Conservation (phyloP, 495 filamentous ascomycete genomes). For the Penicillium egyptiacum region DNA sequence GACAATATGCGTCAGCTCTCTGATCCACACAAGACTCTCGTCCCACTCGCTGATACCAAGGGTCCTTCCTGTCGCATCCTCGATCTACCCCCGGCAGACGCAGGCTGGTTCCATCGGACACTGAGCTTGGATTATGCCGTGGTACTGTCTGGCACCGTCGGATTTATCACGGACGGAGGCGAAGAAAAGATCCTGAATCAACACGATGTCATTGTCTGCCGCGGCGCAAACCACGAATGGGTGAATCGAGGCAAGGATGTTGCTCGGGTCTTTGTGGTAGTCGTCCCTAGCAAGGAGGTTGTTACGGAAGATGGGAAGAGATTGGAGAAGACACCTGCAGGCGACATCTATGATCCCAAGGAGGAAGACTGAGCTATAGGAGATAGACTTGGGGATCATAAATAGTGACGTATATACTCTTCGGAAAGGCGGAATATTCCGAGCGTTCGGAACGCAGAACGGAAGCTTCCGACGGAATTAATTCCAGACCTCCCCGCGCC, state of each 20-base stretch:
- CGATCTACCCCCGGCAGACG: constrained; percentile 22
- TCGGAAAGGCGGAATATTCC: constrained; percentile 8
- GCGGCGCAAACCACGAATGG: constrained; percentile 33
- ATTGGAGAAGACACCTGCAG: constrained; percentile 27
- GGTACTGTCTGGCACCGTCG: constrained; percentile 24
- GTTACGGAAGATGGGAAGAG: constrained; percentile 18
- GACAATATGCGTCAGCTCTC: constrained; percentile 24
- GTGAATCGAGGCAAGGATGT: constrained; percentile 26
- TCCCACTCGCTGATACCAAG: constrained; percentile 32
- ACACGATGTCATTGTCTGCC: constrained; percentile 30
- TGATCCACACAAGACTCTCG: constrained; percentile 25
- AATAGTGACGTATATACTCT: background rate
- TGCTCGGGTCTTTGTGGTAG: constrained; percentile 26
- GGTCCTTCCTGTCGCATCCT: constrained; percentile 28
- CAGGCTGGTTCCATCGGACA: constrained; percentile 32
- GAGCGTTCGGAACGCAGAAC: constrained; percentile 1
- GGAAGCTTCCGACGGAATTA: constrained; percentile 2
- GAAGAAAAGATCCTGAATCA: constrained; percentile 24
- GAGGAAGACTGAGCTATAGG: constrained; percentile 16
- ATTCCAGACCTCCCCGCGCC: constrained; percentile 9
- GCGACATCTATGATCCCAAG: constrained; percentile 25
- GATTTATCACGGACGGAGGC: constrained; percentile 26
- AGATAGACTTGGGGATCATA: background rate
- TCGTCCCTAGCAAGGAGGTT: constrained; percentile 26
- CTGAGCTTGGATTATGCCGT: constrained; percentile 29